A percentile compares a stretch with the other conserved stretches of the same genome.
Evolutionary conservation across 2,329 filamentous ascomycete species (phyloP).

Genomic region (Aspergillus eucalypticola): DNA sequence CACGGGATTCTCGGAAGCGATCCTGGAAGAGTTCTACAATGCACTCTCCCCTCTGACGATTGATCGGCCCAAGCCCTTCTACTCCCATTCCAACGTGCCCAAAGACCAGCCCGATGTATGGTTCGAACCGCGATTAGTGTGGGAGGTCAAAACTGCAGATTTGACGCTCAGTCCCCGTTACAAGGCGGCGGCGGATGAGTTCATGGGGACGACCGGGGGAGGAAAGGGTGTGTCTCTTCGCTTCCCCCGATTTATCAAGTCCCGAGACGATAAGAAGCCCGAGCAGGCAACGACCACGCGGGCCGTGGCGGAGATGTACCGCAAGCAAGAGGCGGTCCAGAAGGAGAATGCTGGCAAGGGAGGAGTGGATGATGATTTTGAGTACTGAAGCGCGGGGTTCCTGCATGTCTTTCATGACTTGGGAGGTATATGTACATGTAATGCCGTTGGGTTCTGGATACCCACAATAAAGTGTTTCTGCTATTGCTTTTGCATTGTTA

Average conservation of each 20-base stretch:
- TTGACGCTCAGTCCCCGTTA: constrained; percentile 89
- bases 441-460: neutral
- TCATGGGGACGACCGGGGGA: constrained; percentile 69
- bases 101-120: constrained; percentile 98
- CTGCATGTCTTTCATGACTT: neutral
- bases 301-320: constrained; percentile 95
- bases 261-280: constrained; percentile 92
- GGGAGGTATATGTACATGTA: constrained; percentile 3
- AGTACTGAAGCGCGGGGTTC: constrained; percentile 66
- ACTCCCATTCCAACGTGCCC: constrained; percentile 76
- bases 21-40: constrained; percentile 82
- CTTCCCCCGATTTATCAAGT: constrained; percentile 90
- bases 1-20: constrained; percentile 92
- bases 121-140: constrained; percentile 93
- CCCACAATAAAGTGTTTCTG: neutral
- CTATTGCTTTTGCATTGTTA: neutral
- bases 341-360: constrained; percentile 84
- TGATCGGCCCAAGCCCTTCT: constrained; percentile 90
- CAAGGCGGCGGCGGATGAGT: constrained; percentile 82
- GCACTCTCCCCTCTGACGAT: constrained; percentile 77
- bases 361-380: constrained; percentile 94
- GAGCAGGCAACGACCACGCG: constrained; percentile 82
- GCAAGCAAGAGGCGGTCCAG: constrained; percentile 84
- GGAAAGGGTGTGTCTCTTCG: constrained; percentile 80
- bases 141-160: constrained; percentile 98